phyloP scores from a whole-genome alignment of 768 basidiomycete genomes.

The Piloderma croceum region DNA sequence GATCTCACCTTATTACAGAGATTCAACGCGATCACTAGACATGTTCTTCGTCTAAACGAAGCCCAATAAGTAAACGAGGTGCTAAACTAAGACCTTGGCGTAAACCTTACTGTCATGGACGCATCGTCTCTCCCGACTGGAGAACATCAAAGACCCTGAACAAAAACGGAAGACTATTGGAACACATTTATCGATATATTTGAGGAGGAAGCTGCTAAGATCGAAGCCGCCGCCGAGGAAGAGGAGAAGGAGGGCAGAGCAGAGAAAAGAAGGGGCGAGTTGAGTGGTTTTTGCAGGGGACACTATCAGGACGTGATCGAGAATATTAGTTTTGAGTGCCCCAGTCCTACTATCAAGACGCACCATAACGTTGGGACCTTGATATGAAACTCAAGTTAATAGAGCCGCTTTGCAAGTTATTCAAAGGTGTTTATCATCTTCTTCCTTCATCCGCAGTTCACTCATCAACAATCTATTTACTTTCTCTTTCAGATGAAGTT shows the following conservation, averaged over 20 bases:
- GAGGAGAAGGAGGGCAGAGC: conserved; percentile 65
- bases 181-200: conserved; percentile 99
- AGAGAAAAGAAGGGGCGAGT: conserved; percentile 80
- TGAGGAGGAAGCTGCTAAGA: conserved; percentile 86
- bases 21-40: conserved; percentile 98
- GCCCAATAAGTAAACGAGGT: conserved; percentile 87
- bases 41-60: conserved; percentile 90
- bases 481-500: conserved; percentile 83
- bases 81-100: conserved; percentile 89
- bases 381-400: conserved; percentile 98
- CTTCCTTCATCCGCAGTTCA: background rate
- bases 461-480: conserved; percentile 2
- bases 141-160: conserved; percentile 92
- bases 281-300: conserved; percentile 97
- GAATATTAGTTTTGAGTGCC: conserved; percentile 98
- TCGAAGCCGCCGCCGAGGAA: conserved; percentile 75
- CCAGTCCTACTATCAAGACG: conserved; percentile 98
- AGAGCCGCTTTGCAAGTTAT: conserved; percentile 93
- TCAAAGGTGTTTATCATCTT: conserved; percentile 71
- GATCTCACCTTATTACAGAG: conserved; percentile 35
- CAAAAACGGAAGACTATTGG: conserved; percentile 94
- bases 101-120: conserved; percentile 94
- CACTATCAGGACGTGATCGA: conserved; percentile 99
- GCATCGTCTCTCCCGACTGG: conserved; percentile 87
- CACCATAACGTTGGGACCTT: conserved; percentile 98